phyloP scores from a whole-genome alignment of 805 yeast species.

The Pichia pseudocactophila region DNA sequence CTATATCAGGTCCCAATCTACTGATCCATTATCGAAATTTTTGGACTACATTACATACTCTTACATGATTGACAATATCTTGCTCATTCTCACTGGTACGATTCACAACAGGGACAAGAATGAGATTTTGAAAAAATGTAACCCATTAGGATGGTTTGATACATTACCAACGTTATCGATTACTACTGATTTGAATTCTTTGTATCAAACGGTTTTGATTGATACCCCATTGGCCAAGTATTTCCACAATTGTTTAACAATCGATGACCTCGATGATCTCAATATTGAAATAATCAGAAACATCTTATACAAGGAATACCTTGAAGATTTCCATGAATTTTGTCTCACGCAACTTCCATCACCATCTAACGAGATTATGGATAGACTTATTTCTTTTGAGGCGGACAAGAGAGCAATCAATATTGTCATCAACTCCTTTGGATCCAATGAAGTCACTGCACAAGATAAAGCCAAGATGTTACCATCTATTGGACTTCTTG shows the following conservation, averaged over 20 bases:
- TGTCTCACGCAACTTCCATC: conserved; percentile 48
- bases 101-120: conserved; percentile 87
- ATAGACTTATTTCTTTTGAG: conserved; percentile 70
- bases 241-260: conserved; percentile 80
- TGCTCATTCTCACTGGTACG: conserved; percentile 93
- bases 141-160: conserved; percentile 98
- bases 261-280: conserved; percentile 86
- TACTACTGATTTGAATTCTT: conserved; percentile 90
- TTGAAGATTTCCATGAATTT: conserved; percentile 76
- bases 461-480: conserved; percentile 64
- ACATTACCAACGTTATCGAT: conserved; percentile 91
- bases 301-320: conserved; percentile 82
- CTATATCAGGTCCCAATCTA: conserved; percentile 76
- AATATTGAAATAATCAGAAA: conserved; percentile 94
- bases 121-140: conserved; percentile 84
- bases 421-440: conserved; percentile 82
- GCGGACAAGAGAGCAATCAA: conserved; percentile 94
- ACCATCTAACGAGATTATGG: conserved; percentile 82
- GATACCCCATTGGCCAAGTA: conserved; percentile 98
- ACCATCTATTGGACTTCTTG: conserved; percentile 73
- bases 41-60: conserved; percentile 92
- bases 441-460: conserved; percentile 57
- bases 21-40: conserved; percentile 69
- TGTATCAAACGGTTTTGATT: conserved; percentile 83
- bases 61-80: conserved; percentile 97